phyloP scores from a whole-genome alignment of 345 rosid genomes.

The Mercurialis annua region DNA sequence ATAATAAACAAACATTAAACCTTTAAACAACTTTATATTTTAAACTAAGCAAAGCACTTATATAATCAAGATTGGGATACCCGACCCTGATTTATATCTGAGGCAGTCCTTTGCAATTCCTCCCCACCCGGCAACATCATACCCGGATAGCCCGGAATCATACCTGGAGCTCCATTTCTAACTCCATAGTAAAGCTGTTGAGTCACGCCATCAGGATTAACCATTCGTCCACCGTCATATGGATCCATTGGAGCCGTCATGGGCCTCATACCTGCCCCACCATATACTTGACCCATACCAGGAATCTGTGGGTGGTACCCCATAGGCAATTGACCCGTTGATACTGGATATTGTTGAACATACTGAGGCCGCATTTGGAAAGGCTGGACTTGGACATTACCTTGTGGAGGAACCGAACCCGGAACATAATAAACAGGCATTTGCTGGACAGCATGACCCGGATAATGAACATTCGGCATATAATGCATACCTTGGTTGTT shows the following conservation, averaged over 20 bases:
- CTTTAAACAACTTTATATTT: not conserved
- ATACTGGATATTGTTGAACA: conserved; percentile 47
- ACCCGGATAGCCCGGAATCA: conserved; percentile 53
- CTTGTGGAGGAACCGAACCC: conserved; percentile 44
- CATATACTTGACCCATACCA: conserved; percentile 56
- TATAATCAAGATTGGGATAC: conserved; percentile 28
- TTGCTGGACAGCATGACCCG: conserved; percentile 42
- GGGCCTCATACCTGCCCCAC: conserved; percentile 41
- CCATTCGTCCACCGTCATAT: conserved; percentile 31
- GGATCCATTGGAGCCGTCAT: conserved; percentile 38
- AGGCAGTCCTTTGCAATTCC: conserved; percentile 38
- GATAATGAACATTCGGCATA: conserved; percentile 47
- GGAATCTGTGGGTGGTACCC: conserved; percentile 60
- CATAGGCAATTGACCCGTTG: conserved; percentile 51
- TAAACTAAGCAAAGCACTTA: not conserved
- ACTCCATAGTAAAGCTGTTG: conserved; percentile 66
- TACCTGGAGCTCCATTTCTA: conserved; percentile 37
- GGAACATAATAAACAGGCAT: conserved; percentile 68
- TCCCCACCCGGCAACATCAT: conserved; percentile 57
- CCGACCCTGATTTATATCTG: conserved; percentile 48
- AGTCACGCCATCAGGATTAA: conserved; percentile 47
- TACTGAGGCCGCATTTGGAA: conserved; percentile 45
- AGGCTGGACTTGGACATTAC: conserved; percentile 47
- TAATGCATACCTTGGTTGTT: conserved; percentile 57
- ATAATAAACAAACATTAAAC: not conserved